Percentiles rank a stretch among this genome's conserved stretches.
Conservation (phyloP, 441 rosid species). For the Adansonia madagascariensis region DNA sequence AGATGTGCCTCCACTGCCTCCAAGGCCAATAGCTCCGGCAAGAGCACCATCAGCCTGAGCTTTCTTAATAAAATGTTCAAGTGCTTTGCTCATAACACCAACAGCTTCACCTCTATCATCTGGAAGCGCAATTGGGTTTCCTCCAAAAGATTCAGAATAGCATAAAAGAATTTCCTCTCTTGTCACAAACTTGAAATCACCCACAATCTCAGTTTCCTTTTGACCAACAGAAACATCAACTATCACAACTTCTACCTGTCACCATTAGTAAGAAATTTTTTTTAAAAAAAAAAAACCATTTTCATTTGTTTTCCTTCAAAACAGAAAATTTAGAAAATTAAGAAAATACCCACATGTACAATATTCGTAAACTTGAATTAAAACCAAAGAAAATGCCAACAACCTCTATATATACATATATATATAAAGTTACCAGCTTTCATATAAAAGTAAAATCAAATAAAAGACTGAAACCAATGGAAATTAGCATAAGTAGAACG, state of each 20-base stretch:
- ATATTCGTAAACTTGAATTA: conserved; percentile 3
- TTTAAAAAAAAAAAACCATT: not conserved
- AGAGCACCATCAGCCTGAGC: conserved; percentile 44
- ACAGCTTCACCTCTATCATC: conserved; percentile 80
- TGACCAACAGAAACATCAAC: conserved; percentile 77
- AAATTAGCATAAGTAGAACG: not conserved
- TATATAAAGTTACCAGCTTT: not conserved
- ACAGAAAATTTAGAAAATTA: not conserved
- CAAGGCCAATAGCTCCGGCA: conserved; percentile 77
- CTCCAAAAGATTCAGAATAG: conserved; percentile 36
- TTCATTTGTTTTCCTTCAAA: not conserved
- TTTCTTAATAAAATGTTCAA: conserved; percentile 52
- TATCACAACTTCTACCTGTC: conserved; percentile 66
- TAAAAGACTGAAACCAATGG: not conserved
- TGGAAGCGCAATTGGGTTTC: conserved; percentile 38
- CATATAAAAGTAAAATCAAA: conserved; percentile 8
- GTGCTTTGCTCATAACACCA: conserved; percentile 66
- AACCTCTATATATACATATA: not conserved
- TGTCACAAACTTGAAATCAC: conserved; percentile 53
- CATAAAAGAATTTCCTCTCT: conserved; percentile 62
- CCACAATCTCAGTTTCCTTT: conserved; percentile 38
- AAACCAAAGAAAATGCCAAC: conserved; percentile 5
- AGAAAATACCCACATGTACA: not conserved
- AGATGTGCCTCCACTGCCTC: conserved; percentile 93
- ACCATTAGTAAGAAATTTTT: conserved; percentile 13